phyloP scores from a whole-genome alignment of 352 stramenopile genomes.

The Pythium coloratum region DNA sequence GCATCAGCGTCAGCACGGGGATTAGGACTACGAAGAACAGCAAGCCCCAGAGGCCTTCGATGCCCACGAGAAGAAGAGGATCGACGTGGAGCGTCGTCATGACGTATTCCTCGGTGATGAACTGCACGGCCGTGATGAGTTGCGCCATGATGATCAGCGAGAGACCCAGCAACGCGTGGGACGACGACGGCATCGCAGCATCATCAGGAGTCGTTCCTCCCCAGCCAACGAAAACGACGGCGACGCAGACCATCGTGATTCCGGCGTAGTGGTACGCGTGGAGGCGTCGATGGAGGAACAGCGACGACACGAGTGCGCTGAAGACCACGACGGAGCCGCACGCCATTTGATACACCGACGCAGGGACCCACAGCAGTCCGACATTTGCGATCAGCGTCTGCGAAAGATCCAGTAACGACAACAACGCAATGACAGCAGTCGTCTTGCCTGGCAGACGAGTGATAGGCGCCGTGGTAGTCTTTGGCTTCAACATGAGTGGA shows the following conservation, averaged over 20 bases:
- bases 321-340: slow-evolving; percentile 85
- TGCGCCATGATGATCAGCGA: slow-evolving; percentile 76
- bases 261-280: slow-evolving; percentile 74
- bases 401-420: slow-evolving; percentile 73
- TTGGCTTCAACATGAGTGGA: too few relatives aligned
- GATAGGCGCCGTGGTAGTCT: too few relatives aligned
- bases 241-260: too few relatives aligned
- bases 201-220: slow-evolving; percentile 32
- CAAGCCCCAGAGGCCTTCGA: slow-evolving; percentile 85
- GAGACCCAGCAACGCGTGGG: slow-evolving; percentile 67
- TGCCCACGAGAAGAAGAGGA: slow-evolving; percentile 80
- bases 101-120: slow-evolving; percentile 89
- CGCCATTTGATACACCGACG: slow-evolving; percentile 89
- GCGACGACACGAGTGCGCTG: slow-evolving; percentile 79
- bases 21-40: slow-evolving; percentile 54
- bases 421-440: slow-evolving; percentile 51
- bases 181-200: slow-evolving; percentile 8
- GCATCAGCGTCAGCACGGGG: too few relatives aligned
- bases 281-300: slow-evolving; percentile 75
- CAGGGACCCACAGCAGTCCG: slow-evolving; percentile 83
- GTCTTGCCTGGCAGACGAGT: slow-evolving; percentile 32
- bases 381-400: slow-evolving; percentile 87
- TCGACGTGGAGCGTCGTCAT: slow-evolving; percentile 75
- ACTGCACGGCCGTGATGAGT: slow-evolving; percentile 81
- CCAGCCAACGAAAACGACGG: slow-evolving; percentile 52